Base-by-base conservation (phyloP, 805 yeast species). In the Vanderwaltozyma tropicalis region DNA sequence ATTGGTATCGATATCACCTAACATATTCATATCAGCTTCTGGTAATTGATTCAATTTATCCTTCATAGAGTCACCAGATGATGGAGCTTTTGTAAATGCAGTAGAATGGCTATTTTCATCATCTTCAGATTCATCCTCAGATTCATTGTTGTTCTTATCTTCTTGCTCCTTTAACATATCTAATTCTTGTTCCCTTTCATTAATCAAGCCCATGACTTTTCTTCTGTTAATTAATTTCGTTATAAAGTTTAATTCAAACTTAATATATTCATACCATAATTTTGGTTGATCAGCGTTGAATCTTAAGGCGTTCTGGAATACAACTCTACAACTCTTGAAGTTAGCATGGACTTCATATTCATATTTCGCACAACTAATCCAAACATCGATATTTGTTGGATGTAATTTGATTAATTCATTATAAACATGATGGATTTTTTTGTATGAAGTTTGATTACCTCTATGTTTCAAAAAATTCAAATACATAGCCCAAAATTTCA, bases 361-460 rank as follows among this genome's bases (percentile, higher is more conserved):
- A 61, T 85, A 86, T 55, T 84, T 84, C 22, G 96, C 96, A 18
- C 96, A 96, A 51, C 85, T 74, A 31, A 92, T 74, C 98, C 98
- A 92, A 14, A 89, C 82, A 49, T 80, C 82, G 2, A 86, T 74
- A 53, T 88, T 83, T 31, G 82, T 72, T n/a, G 98, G 97, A 56
- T 92, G 97, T 45, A 87, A 63, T 59, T 80, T 85, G 49, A 92
- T 67, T 47, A 89, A 67, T 41, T 76, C 74, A 5, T 88, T 78
- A 58, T 87, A 85, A 7, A 85, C 77, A 45, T 76, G 77, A 55
- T 83, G 84, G 14, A 81, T 74, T 37, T 76, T 76, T 50, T 78
- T 80, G 44, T 80, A 75, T 4, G 86, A 77, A 9, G 82, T 83
- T 38, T 74, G 46, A 20, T 49, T 48, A 25, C 62, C 62, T 41